Conservation (phyloP, 257 asterid genomes). For the Nicotiana benthamiana region DNA sequence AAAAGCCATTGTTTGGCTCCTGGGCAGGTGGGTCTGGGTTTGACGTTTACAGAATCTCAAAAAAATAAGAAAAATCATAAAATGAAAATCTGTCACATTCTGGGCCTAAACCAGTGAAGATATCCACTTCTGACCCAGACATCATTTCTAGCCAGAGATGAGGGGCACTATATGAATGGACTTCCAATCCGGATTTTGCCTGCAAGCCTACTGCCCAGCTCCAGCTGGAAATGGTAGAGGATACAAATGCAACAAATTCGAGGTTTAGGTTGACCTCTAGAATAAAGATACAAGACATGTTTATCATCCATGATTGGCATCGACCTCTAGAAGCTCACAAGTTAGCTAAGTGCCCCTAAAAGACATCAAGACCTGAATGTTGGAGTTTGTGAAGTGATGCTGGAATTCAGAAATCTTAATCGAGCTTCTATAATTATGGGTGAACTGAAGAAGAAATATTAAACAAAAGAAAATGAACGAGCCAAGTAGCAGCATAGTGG, state of each 20-base stretch:
- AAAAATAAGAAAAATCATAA: neutral
- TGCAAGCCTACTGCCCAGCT: constrained; percentile 38
- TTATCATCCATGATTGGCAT: neutral
- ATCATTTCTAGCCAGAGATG: constrained; percentile 53
- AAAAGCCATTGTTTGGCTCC: neutral
- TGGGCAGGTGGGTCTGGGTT: neutral
- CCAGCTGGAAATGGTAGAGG: constrained; percentile 3
- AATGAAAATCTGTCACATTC: constrained; percentile 16
- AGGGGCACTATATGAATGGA: constrained; percentile 35
- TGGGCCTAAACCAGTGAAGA: constrained; percentile 36
- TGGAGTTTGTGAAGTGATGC: neutral
- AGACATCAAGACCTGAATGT: neutral
- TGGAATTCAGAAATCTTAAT: neutral
- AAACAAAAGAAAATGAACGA: neutral
- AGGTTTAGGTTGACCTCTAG: neutral
- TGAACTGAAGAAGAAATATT: neutral
- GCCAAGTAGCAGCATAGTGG: neutral
- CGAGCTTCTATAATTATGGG: neutral
- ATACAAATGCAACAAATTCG: neutral
- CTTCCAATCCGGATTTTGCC: constrained; percentile 53
- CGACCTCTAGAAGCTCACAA: neutral
- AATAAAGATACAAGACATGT: neutral
- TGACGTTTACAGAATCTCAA: neutral
- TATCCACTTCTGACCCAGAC: constrained; percentile 60
- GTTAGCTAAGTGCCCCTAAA: neutral